Evolutionary conservation across 306 rosid species (phyloP), one percentile per base, ranked within the genome.

Genomic region (Inga leiocalycina): DNA sequence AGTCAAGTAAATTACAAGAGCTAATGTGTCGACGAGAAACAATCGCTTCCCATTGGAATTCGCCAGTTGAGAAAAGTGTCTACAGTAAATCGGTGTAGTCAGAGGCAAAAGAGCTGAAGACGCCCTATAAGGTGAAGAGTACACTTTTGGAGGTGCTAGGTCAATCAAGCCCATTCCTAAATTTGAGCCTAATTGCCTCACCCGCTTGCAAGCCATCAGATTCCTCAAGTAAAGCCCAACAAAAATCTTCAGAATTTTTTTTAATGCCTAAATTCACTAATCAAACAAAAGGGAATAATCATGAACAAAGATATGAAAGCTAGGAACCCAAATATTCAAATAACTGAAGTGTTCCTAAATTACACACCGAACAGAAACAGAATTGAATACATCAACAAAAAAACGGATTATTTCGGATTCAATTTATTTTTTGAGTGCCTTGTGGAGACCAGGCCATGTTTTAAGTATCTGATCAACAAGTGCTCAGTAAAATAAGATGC

Each of bases 361-460:
- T 37, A 37, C 41, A 37, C 41, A 37, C 41, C 7, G 7, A 37
- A 37, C 41, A 37, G 41, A 37, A 37, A 37, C 41, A 37, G 41
- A 37, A 37, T 37, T 37, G 41, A 37, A 37, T 37, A 37, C 41
- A 37, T 37, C 41, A 37, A 37, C 41, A 37, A 37, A 37, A 37
- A 37, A 37, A 37, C 41, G 8, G 41, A 37, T 37, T 37, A 37
- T 37, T 37, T 37, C 41, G 41, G 41, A 37, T 37, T 37, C 41
- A 37, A 8, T 37, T 37, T 37, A 6, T 37, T 37, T 4, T 37
- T 93, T 88, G 30, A 91, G 89, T 61, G 97, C 97, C 85, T 83
- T 91, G 77, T 94, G 90, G 39, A 94, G 88, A 69, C 97, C 94
- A 48, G 94, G 92, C 97, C 94, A 94, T 39, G 88, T 12, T 69